Evolutionary conservation across 176 grass and related monocot genomes (phyloP), one percentile per base, ranked within the genome.

Genomic region (Triticum aestivum): DNA sequence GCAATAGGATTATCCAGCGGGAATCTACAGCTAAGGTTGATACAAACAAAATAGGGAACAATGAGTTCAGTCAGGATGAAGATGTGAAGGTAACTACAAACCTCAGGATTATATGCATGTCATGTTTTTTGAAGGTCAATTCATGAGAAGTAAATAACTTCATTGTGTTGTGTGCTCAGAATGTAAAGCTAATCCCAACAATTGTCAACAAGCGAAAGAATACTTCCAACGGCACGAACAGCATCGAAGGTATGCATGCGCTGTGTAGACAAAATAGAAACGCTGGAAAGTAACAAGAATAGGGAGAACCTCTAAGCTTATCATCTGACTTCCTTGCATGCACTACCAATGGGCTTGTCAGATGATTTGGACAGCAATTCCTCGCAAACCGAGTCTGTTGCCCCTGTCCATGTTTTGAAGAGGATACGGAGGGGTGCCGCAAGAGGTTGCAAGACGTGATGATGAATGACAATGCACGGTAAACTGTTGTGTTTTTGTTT

Each of bases 401-500:
- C 0, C 0, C 77, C 67, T 66, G 81, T 4, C 62, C 26, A 49
- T 73, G 3, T 12, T 81, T 74, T 93, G 13, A 87, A 78, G 59
- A 90, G 88, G 85, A n/a, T 93, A 49, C 42, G 91, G 3, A 87
- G 88, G 61, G 88, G 91, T 5, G 77, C 44, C 74, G 1, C 26
- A 18, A 87, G 61, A 78, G 52, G 15, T 29, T 68, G 14, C 58
- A 89, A 83, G 73, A 56, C 61, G 38, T 92, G 47, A 86, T 23
- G 20, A 2, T 69, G 35, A 62, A 67, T 4, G 21, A 2, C 33
- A 79, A 37, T 65, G 20, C 35, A 35, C 11, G 81, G 81, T 90
- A 93, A 75, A 59, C 8, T 41, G 18, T 62, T 58, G 5, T 77
- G 5, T 29, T 58, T 8, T 8, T 35, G 56, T 61, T 12, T 9